These are phyloP conservation scores for Cyclostephanos tholiformis DNA, from an alignment of 108 stramenopile species.

Conservation along the genomic window DNA sequence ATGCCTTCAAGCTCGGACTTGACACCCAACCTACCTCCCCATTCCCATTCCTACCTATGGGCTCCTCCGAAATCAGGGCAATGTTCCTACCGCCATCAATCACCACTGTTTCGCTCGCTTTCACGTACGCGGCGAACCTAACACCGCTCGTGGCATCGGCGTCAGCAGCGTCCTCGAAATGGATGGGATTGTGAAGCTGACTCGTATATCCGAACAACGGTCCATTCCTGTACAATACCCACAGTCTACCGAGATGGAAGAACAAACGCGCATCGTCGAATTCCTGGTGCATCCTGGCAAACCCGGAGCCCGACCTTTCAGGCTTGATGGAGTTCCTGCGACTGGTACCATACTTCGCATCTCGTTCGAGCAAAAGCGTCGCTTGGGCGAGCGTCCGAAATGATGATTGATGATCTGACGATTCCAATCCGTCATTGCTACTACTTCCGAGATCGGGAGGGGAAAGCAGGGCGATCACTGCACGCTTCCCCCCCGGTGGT, in stretches of 20 bases:
- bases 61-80: constrained; percentile 66
- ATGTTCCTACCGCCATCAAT: constrained; percentile 89
- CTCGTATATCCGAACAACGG: constrained; percentile 82
- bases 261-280: constrained; percentile 88
- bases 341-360: constrained; percentile 66
- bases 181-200: constrained; percentile 78
- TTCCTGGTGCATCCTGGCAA: constrained; percentile 38
- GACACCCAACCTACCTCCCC: constrained; percentile 12
- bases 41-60: background rate
- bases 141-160: constrained; percentile 3
- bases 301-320: constrained; percentile 16
- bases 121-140: constrained; percentile 51
- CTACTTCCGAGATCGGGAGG: background rate
- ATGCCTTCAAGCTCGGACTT: constrained; percentile 50
- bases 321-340: constrained; percentile 18
- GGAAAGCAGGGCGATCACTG: constrained; percentile 33
- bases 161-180: constrained; percentile 44
- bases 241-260: constrained; percentile 60
- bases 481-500: constrained; percentile 64
- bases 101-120: constrained; percentile 76
- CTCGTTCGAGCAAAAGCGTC: constrained; percentile 63
- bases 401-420: background rate
- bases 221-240: constrained; percentile 83
- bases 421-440: background rate
- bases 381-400: constrained; percentile 66